phyloP scores from a whole-genome alignment of 2,329 filamentous ascomycete genomes.

The Hypoxylon sp. region DNA sequence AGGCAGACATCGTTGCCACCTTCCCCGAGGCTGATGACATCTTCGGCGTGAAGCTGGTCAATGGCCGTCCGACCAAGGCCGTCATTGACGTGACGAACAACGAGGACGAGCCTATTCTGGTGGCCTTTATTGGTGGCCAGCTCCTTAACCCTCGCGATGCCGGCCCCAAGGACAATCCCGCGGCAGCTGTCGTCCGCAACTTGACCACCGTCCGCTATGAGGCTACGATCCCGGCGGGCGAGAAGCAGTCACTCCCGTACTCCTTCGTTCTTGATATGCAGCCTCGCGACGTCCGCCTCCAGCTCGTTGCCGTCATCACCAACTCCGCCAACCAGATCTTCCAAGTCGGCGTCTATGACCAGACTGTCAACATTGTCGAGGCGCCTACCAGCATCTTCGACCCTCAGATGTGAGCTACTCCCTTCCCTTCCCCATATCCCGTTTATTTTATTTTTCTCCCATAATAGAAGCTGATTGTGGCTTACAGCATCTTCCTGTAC shows the following conservation, averaged over 20 bases:
- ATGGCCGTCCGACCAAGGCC: slow-evolving; percentile 87
- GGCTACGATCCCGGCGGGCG: slow-evolving; percentile 80
- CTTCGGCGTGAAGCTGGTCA: slow-evolving; percentile 96
- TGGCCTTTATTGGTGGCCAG: slow-evolving; percentile 83
- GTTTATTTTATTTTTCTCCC: no score
- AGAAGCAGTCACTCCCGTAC: slow-evolving; percentile 83
- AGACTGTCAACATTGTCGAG: slow-evolving; percentile 88
- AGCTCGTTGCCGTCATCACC: slow-evolving; percentile 81
- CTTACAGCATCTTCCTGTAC: slow-evolving; percentile 92
- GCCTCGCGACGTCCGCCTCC: slow-evolving; percentile 87
- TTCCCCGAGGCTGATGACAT: slow-evolving; percentile 84
- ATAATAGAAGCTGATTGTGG: no score
- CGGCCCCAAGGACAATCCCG: slow-evolving; percentile 63
- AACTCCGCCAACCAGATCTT: slow-evolving; percentile 77
- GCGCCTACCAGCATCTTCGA: slow-evolving; percentile 92
- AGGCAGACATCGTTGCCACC: slow-evolving; percentile 75
- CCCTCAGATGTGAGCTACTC: slow-evolving; percentile 84
- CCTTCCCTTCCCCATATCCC: no score
- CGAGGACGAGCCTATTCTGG: slow-evolving; percentile 80
- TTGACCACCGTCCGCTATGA: slow-evolving; percentile 83
- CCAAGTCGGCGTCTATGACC: slow-evolving; percentile 85
- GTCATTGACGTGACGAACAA: slow-evolving; percentile 87
- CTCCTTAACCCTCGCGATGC: slow-evolving; percentile 72
- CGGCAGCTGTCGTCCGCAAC: slow-evolving; percentile 81
- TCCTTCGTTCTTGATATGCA: slow-evolving; percentile 92